Base-by-base conservation (phyloP, 176 grass and related monocot genomes). In the Puccinellia tenuiflora region DNA sequence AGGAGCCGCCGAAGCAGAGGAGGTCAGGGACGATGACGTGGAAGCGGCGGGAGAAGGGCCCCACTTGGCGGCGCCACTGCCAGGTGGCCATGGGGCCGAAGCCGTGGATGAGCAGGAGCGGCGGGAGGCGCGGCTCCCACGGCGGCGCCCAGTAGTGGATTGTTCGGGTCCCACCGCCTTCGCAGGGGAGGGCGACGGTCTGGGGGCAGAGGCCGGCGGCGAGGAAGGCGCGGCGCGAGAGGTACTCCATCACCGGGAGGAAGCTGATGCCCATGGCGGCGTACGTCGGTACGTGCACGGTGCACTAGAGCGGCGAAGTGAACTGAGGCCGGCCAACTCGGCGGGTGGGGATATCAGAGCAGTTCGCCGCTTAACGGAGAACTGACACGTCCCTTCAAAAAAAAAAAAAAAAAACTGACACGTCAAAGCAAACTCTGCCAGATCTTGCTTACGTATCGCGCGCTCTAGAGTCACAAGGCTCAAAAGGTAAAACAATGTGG, bases 11-110 rank as follows among this genome's bases (percentile, higher is more conserved):
- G 72, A 98, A 98, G 92, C 89, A 93, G 60, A 95, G 60, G 54
- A 98, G 85, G 87, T 98, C 96, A 42, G 90, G 92, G 30, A 89
- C 85, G 86, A 93, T 17, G 60, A 98, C 79, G 72, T 92, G 85
- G 92, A 90, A 95, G 65, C 71, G 79, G 33, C 86, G 79, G 45
- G 79, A 72, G 35, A 82, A 9, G 5, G 73, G 72, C 1, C 81
- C 84, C 34, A 93, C 90, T 83, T 95, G 87, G 79, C 29, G 75
- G 24, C 90, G 81, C 90, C 92, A 97, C 75, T 97, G 92, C 92
- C 90, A 97, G 0, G 95, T 94, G 9, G 84, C 86, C 62, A 80
- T 85, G 75, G 95, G 92, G 1, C 95, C 90, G 68, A 98, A 95
- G 42, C 90, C 92, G 52, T 95, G 96, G 64, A 98, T 86, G 38